Percentiles rank a stretch among this genome's conserved stretches.
phyloP scores from a whole-genome alignment of 257 asterid species.

The Lantana camara region DNA sequence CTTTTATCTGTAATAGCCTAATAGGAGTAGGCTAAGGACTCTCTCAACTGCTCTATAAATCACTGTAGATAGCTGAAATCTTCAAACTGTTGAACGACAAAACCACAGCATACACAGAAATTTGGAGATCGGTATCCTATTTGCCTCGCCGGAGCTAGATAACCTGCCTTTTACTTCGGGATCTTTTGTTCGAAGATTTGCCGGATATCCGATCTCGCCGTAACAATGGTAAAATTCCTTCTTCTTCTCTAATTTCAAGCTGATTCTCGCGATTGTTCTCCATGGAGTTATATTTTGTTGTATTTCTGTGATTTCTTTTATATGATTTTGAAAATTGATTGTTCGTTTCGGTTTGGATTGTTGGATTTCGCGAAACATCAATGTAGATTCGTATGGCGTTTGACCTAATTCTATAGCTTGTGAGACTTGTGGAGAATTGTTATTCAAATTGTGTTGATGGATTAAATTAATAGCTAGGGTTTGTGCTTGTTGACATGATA shows the following conservation, averaged over 20 bases:
- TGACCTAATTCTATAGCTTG: conserved; percentile 1
- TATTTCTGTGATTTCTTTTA: not conserved
- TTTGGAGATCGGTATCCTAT: conserved; percentile 31
- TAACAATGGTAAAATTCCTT: conserved; percentile 46
- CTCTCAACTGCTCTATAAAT: too few relatives aligned
- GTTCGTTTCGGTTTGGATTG: not conserved
- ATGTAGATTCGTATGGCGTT: conserved; percentile 8
- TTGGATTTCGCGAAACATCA: not conserved
- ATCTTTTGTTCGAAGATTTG: conserved; percentile 3
- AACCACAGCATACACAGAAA: too few relatives aligned
- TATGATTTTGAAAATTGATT: not conserved
- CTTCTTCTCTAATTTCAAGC: too few relatives aligned
- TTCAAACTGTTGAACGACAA: too few relatives aligned
- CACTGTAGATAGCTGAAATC: too few relatives aligned
- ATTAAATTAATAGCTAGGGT: too few relatives aligned
- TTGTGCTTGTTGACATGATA: too few relatives aligned
- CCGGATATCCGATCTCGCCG: conserved; percentile 34
- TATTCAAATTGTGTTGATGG: not conserved
- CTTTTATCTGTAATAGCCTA: too few relatives aligned
- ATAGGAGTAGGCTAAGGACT: too few relatives aligned
- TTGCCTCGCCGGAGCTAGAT: conserved; percentile 34
- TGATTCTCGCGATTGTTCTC: too few relatives aligned
- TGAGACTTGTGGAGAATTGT: not conserved
- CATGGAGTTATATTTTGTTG: not conserved
- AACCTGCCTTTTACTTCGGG: conserved; percentile 23